Percentiles rank a stretch among this genome's conserved stretches.
Evolutionary conservation across 306 rosid species (phyloP).

Genomic region (Ormosia semicastrata): DNA sequence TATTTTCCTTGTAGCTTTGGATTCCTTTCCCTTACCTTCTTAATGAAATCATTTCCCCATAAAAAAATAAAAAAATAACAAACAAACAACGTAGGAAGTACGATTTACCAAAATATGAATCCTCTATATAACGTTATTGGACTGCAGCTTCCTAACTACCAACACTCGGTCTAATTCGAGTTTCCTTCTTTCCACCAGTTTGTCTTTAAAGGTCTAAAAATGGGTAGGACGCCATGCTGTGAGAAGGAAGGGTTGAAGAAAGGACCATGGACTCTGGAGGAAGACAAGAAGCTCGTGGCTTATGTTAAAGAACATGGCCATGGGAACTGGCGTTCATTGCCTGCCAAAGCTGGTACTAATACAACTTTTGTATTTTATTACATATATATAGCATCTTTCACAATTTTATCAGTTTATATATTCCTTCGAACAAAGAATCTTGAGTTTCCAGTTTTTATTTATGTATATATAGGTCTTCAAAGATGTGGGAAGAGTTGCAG

Average conservation of each 20-base stretch:
- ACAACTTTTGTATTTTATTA: no score
- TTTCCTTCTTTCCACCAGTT: not conserved
- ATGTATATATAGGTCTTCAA: conserved; percentile 19
- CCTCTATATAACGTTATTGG: no score
- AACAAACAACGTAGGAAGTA: no score
- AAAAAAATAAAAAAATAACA: no score
- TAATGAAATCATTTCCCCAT: no score
- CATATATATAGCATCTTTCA: not conserved
- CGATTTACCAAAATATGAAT: no score
- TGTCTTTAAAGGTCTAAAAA: not conserved
- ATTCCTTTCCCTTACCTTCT: no score
- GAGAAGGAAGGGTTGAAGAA: conserved; percentile 31
- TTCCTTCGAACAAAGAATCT: not conserved
- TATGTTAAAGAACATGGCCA: conserved; percentile 20
- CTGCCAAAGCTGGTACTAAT: conserved; percentile 26
- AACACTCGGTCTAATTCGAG: no score
- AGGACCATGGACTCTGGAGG: conserved; percentile 36
- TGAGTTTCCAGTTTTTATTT: not conserved
- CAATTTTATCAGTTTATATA: no score
- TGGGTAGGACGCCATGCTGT: conserved; percentile 16
- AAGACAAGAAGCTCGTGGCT: conserved; percentile 22
- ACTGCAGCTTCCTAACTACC: no score
- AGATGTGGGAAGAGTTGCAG: conserved; percentile 40
- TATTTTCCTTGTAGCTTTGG: no score
- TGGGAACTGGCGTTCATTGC: conserved; percentile 31